Evolutionary conservation across 1,284 basidiomycete genomes (phyloP).

Genomic region (Blastosporella zonata): DNA sequence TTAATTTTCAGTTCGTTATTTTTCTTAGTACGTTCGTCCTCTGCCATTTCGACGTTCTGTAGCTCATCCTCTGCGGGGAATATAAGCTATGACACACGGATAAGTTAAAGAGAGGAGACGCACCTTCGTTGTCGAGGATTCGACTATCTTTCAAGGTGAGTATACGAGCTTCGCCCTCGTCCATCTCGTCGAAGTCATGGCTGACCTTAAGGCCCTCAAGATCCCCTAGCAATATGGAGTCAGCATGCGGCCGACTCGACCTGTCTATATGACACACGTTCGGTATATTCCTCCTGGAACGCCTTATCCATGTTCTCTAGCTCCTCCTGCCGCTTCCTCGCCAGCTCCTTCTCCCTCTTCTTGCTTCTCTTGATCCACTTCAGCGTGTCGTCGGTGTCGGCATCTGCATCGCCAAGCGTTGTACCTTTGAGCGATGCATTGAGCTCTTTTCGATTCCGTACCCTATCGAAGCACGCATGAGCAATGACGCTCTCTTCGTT

Average conservation of each 20-base stretch:
- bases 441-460: constrained; percentile 89
- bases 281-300: constrained; percentile 73
- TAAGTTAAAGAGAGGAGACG: constrained; percentile 15
- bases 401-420: constrained; percentile 83
- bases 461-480: constrained; percentile 59
- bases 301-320: constrained; percentile 79
- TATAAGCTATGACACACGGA: constrained; percentile 8
- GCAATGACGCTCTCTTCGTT: constrained; percentile 35
- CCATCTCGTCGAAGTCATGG: constrained; percentile 90
- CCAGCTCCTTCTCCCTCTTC: constrained; percentile 84
- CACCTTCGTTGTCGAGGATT: constrained; percentile 91
- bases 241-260: background rate
- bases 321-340: constrained; percentile 73
- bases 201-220: constrained; percentile 92
- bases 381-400: constrained; percentile 69
- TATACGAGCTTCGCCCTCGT: constrained; percentile 91
- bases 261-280: constrained; percentile 50
- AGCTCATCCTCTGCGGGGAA: constrained; percentile 84
- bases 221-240: constrained; percentile 56
- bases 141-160: constrained; percentile 95
- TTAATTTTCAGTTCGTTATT: constrained; percentile 87
- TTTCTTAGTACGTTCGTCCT: constrained; percentile 76
- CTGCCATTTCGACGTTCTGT: constrained; percentile 91
- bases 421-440: constrained; percentile 86
- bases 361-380: constrained; percentile 90